Conservation (phyloP, 768 basidiomycete genomes). For the Russula compacta region DNA sequence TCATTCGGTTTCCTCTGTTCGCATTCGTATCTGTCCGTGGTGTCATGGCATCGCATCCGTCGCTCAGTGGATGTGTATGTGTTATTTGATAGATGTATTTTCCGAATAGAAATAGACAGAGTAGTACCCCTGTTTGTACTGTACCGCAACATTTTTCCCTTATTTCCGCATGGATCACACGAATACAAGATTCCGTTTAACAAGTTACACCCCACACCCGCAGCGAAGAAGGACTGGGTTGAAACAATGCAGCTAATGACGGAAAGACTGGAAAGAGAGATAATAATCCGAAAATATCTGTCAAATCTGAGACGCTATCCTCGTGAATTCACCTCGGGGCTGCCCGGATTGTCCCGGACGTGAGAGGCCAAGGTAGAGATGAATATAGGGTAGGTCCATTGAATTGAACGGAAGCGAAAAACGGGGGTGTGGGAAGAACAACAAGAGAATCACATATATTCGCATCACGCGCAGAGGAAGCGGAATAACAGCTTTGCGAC, state of each 20-base stretch:
- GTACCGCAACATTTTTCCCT: not conserved
- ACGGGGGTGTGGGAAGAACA: not conserved
- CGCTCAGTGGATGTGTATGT: not conserved
- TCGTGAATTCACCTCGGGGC: not conserved
- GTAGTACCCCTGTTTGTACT: not conserved
- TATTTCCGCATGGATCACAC: not conserved
- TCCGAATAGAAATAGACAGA: not conserved
- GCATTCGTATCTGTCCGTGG: not conserved
- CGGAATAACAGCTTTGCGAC: not conserved
- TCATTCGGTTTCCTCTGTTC: not conserved
- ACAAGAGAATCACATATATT: not conserved
- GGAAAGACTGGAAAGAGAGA: not conserved
- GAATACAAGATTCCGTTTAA: not conserved
- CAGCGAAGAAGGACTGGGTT: not conserved
- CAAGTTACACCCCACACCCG: not conserved
- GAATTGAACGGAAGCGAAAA: slow-evolving; percentile 1
- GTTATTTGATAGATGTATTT: slow-evolving; percentile 1
- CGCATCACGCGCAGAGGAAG: not conserved
- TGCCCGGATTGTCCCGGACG: not conserved
- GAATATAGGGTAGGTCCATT: not conserved
- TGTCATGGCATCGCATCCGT: not conserved
- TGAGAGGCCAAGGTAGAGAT: not conserved
- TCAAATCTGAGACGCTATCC: not conserved
- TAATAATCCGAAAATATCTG: not conserved
- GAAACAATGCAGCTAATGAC: not conserved